These are phyloP conservation scores for Yamadazyma membranifaciens DNA, from an alignment of 1,139 yeast genomes.

Conservation along the genomic window DNA sequence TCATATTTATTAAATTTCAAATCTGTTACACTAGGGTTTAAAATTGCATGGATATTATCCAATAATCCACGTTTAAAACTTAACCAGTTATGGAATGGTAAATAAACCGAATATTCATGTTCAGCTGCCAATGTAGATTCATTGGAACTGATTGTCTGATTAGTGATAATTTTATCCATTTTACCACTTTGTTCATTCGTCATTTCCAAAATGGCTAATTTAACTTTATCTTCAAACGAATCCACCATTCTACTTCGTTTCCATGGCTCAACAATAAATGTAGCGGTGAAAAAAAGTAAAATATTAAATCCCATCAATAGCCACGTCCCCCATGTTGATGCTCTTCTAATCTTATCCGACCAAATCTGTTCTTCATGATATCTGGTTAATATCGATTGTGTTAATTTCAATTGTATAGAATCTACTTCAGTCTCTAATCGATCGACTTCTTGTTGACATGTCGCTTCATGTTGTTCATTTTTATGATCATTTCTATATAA, in stretches of 20 bases:
- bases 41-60: slow-evolving; percentile 18
- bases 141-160: slow-evolving; percentile 1
- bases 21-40: slow-evolving; percentile 9
- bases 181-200: slow-evolving; percentile 18
- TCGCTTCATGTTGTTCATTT: slow-evolving; percentile 61
- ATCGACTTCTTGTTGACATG: slow-evolving; percentile 49
- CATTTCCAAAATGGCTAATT: slow-evolving; percentile 44
- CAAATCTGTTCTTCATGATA: slow-evolving; percentile 98
- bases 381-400: slow-evolving; percentile 77
- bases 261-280: slow-evolving; percentile 92
- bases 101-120: slow-evolving; percentile 1
- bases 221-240: slow-evolving; percentile 80
- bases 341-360: slow-evolving; percentile 93
- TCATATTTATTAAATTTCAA: slow-evolving; percentile 6
- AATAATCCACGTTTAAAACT: slow-evolving; percentile 14
- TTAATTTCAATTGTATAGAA: slow-evolving; percentile 63
- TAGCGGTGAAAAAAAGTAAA: slow-evolving; percentile 73
- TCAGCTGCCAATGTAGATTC: neutral
- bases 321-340: slow-evolving; percentile 97
- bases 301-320: slow-evolving; percentile 86
- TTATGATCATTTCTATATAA: slow-evolving; percentile 79
- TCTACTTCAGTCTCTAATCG: slow-evolving; percentile 67
- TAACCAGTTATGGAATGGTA: slow-evolving; percentile 17
- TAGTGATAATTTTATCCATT: slow-evolving; percentile 14
- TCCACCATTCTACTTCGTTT: slow-evolving; percentile 76